Evolutionary conservation across 2,329 filamentous ascomycete genomes (phyloP), one percentile per base, ranked within the genome.

Genomic region (Trichoderma citrinoviride): DNA sequence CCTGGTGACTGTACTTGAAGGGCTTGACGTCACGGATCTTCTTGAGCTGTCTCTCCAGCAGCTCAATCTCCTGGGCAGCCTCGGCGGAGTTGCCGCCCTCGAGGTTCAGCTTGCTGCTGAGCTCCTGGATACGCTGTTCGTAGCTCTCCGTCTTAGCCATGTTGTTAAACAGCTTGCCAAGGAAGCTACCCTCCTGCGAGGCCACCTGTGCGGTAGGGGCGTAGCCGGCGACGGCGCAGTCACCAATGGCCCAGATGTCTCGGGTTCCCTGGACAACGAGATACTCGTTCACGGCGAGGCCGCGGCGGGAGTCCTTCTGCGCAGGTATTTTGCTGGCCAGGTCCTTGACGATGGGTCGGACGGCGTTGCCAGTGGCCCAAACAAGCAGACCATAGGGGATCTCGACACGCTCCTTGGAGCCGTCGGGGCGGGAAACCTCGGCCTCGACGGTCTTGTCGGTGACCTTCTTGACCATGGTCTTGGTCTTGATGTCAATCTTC

Each of bases 401-500:
- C 61, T 85, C 84, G 75, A 97, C 86, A 43, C 87, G 79, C 71
- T 89, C 83, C 83, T 97, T 97, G 81, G 87, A 86, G 76, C 95
- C 95, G 71, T 96, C 91, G 19, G 93, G 89, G 60, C 87, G 86
- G 63, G 87, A 89, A 57, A 88, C 87, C 78, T 97, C 92, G 69
- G 94, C 95, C 82, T 98, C 92, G 74, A 99, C 94, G 75, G 87
- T 89, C 80, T 91, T 96, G 73, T 95, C 90, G 37, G 92, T 96
- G 66, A 99, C 95, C 68, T 90, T 93, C 86, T 98, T 98, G 77
- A 99, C 95, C 89, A 97, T 96, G 70, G 95, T 98, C 87, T 98
- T 98, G 73, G 95, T 96, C 79, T 92, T 90, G 81, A 99, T 97
- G 72, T 92, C 89, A 76, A 99, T 99, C 76, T 93, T 93, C 81